Base-by-base conservation (phyloP, 2,329 filamentous ascomycete genomes). In the Pseudodiploospora longispora region DNA sequence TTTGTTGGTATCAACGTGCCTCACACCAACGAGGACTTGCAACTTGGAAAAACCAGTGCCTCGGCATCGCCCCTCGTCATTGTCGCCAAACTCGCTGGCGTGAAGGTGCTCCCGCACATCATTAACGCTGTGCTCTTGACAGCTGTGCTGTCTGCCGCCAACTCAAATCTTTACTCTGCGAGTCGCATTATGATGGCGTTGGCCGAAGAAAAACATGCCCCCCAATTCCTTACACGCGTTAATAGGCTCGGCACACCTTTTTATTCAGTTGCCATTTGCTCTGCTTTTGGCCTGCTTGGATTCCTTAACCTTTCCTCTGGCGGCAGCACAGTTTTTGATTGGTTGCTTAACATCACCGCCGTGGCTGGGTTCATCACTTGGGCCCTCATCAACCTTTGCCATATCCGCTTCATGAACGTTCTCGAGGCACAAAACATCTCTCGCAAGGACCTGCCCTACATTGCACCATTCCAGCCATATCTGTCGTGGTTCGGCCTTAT, bases 51-150 rank as follows among this genome's bases (percentile, higher is more conserved):
- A 35, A 71, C 70, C 38, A 70, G 83, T 56, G 82, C 80, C 12
- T 77, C 76, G 0, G 78, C 80, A 3, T 85, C 81, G 3, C 82
- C 82, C 5, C 72, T 85, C 42, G 78, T 82, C 55, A 74, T 82
- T 46, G 74, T 76, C 30, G 75, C 73, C 33, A 68, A 72, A 31
- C 69, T 76, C 12, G 83, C 82, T 30, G 82, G 82, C 35, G 79
- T 87, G 46, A 65, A 68, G 6, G 74, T 77, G 4, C 74, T 87
- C 4, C 76, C 80, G 5, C 69, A 78, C 53, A 81, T 90, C 58
- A 81, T 91, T 70, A 91, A 91, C 62, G 85, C 80, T 10, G 80
- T 88, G 6, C 76, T 91, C 7, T 70, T 91, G 27, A 87, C 85
- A 0, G 85, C 85, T 3, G 86, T 89, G 6, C 78, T 88, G 53